A percentile compares a stretch with the other conserved stretches of the same genome.
phyloP scores from a whole-genome alignment of 2,329 filamentous ascomycete genomes.

The Fusarium torulosum region DNA sequence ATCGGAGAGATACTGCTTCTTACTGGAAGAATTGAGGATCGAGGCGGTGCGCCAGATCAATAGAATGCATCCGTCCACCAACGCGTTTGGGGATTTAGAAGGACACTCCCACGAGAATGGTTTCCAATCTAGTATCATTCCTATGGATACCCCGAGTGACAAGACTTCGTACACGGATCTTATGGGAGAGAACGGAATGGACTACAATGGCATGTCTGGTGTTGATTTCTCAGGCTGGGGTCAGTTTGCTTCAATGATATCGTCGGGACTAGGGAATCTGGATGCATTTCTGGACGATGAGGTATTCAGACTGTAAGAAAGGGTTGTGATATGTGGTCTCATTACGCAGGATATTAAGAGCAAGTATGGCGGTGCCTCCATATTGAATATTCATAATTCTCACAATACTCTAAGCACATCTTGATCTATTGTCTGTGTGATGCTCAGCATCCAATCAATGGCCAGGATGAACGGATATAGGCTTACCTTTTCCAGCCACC shows the following conservation, averaged over 20 bases:
- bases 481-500: conserved; percentile 22
- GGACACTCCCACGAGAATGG: conserved; percentile 16
- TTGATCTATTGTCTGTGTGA: too few species aligned
- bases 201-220: conserved; percentile 42
- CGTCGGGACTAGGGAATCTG: conserved; percentile 45
- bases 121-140: conserved; percentile 20
- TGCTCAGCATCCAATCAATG: neutral
- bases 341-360: neutral
- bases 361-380: neutral
- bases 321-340: neutral
- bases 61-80: conserved; percentile 32
- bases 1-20: conserved; percentile 42
- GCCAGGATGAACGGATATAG: conserved; percentile 4
- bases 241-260: conserved; percentile 47
- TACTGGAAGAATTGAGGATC: conserved; percentile 41
- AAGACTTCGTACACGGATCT: conserved; percentile 42
- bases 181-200: conserved; percentile 37
- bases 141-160: conserved; percentile 33
- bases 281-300: conserved; percentile 45
- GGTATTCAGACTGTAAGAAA: conserved; percentile 22
- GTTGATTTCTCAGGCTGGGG: conserved; percentile 42
- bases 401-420: neutral
- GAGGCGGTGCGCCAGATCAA: conserved; percentile 43
- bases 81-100: conserved; percentile 10
- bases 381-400: neutral